A percentile compares a stretch with the other conserved stretches of the same genome.
Evolutionary conservation across 257 asterid genomes (phyloP).

Genomic region (Capsicum chinense): DNA sequence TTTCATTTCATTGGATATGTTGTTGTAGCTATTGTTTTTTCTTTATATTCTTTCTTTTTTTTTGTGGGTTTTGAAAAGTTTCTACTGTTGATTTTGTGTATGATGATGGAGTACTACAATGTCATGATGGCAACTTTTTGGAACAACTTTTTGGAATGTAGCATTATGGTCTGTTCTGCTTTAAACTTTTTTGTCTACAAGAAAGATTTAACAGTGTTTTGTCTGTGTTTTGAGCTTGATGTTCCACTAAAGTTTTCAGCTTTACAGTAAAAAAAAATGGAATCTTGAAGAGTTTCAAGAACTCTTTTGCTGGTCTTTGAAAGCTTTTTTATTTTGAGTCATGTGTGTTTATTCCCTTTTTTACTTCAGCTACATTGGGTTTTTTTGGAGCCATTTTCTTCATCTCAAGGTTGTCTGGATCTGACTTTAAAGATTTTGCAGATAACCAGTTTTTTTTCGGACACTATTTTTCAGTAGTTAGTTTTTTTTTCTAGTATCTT

Average conservation of each 20-base stretch:
- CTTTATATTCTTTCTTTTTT: neutral
- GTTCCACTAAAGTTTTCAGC: conserved; percentile 25
- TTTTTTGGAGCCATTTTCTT: conserved; percentile 25
- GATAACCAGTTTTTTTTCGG: neutral
- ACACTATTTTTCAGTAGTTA: neutral
- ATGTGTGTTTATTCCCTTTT: conserved; percentile 30
- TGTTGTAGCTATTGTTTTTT: neutral
- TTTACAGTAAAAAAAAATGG: conserved; percentile 29
- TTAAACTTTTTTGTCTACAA: conserved; percentile 22
- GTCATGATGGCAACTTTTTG: conserved; percentile 50
- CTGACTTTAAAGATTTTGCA: conserved; percentile 19
- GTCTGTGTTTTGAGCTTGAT: conserved; percentile 28
- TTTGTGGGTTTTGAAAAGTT: conserved; percentile 18
- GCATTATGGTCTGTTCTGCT: conserved; percentile 3
- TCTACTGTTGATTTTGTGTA: neutral
- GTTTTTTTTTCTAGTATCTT: neutral
- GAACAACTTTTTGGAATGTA: conserved; percentile 44
- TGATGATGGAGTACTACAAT: conserved; percentile 16
- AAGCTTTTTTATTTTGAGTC: conserved; percentile 23
- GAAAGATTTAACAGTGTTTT: conserved; percentile 12
- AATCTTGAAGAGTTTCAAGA: conserved; percentile 35
- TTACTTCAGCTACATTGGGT: conserved; percentile 22
- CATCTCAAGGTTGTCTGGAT: conserved; percentile 13
- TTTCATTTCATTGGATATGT: too few relatives aligned
- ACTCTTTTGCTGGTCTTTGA: conserved; percentile 30